Conservation (phyloP, 352 stramenopile genomes). For the Globisporangium okanoganense region DNA sequence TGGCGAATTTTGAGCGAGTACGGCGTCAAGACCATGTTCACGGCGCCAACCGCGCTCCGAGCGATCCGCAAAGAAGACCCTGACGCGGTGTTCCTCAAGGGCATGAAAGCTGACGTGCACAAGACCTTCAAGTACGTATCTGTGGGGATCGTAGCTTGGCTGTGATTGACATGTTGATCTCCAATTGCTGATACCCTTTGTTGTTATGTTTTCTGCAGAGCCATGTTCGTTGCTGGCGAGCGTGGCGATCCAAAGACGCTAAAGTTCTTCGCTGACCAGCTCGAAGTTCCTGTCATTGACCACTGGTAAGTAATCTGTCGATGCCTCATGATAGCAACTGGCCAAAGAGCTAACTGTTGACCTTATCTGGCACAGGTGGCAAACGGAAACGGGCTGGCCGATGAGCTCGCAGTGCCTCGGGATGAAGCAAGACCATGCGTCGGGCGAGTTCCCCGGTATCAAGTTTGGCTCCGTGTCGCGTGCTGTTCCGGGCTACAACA, state of each 20-base stretch:
- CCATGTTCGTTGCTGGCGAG: slow-evolving; percentile 87
- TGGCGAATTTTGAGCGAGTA: slow-evolving; percentile 87
- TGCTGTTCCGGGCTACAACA: slow-evolving; percentile 80
- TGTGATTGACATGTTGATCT: too few relatives aligned
- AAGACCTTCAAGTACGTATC: slow-evolving; percentile 60
- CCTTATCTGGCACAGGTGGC: slow-evolving; percentile 26
- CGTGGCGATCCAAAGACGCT: slow-evolving; percentile 86
- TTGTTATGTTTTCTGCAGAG: slow-evolving; percentile 19
- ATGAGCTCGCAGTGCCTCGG: slow-evolving; percentile 66
- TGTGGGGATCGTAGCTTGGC: too few relatives aligned
- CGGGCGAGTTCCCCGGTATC: slow-evolving; percentile 36
- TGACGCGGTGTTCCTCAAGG: slow-evolving; percentile 44
- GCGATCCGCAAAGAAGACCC: slow-evolving; percentile 87
- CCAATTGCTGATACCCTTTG: background rate
- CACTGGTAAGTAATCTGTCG: slow-evolving; percentile 54
- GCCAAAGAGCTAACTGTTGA: too few relatives aligned
- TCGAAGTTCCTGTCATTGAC: slow-evolving; percentile 71
- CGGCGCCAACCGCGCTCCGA: slow-evolving; percentile 88
- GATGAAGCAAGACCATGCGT: slow-evolving; percentile 50
- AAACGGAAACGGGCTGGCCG: slow-evolving; percentile 89
- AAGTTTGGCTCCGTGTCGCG: slow-evolving; percentile 61
- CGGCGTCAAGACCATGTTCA: slow-evolving; percentile 87
- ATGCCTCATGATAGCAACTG: too few relatives aligned
- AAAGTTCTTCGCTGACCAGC: slow-evolving; percentile 62
- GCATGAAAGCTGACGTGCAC: slow-evolving; percentile 36